Base-by-base conservation (phyloP, 2,329 filamentous ascomycete genomes). In the Fusarium stilboides region DNA sequence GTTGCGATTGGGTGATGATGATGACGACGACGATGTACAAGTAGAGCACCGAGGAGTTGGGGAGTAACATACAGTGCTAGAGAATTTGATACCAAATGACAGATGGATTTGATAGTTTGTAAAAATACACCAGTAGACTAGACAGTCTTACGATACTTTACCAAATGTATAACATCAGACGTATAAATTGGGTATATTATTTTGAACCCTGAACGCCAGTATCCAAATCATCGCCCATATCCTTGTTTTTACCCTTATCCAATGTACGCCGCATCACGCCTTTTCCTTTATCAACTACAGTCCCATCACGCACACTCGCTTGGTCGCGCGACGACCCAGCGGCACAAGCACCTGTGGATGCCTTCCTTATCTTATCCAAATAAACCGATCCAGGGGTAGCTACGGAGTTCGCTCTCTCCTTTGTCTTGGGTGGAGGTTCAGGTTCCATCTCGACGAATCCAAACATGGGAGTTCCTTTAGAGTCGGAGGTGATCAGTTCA, bases 361-460 rank as follows among this genome's bases (percentile, higher is more conserved):
- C 50, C 26, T 61, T 62, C n/a, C 61, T 66, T 28, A n/a, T 15
- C 8, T 47, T 44, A 26, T 69, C 51, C 14, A 62, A 26, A 20
- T 53, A 34, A 36, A 28, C 19, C 12, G 51, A 44, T 20, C 50
- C 56, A 2, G 55, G 50, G 5, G 42, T 14, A 15, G 22, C 14
- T 43, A 37, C 40, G 3, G 46, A 58, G 17, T 40, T 40, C 6
- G 40, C 40, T 51, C 37, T 50, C 7, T 33, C 22, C 15, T 43
- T 45, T 14, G 52, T 28, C 36, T 56, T 66, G 8, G 34, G 33
- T 4, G 20, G 61, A 26, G 65, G 56, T 14, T 67, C 65, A 17
- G 65, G 55, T 13, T 69, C 51, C 36, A 69, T 62, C n/a, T 69
- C 50, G 36, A 69, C 61, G 15, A 69, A 69, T 6, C 61, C 61